A percentile compares a stretch with the other conserved stretches of the same genome.
phyloP scores from a whole-genome alignment of 75 land plant genomes.

The Selaginella tamariscina region DNA sequence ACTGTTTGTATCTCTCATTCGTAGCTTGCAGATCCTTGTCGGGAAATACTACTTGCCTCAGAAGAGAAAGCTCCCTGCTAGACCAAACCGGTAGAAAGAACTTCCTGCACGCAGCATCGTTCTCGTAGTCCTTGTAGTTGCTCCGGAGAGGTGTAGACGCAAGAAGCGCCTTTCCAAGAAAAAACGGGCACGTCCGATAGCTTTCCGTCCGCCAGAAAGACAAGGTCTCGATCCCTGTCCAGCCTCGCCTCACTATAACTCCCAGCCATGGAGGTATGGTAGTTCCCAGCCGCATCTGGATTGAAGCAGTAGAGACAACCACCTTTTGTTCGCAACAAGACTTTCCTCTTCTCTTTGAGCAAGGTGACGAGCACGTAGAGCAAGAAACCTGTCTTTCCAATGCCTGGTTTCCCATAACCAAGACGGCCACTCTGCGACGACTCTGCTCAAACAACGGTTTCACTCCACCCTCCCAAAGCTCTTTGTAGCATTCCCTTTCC shows the following conservation, averaged over 20 bases:
- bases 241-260: slow-evolving; percentile 1
- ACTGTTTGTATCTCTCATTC: slow-evolving; percentile 1
- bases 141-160: slow-evolving; percentile 2
- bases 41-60: slow-evolving; percentile 1
- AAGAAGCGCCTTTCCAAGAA: slow-evolving; percentile 3
- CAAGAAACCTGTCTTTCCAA: slow-evolving; percentile 1
- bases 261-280: background rate
- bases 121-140: slow-evolving; percentile 3
- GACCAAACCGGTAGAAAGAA: background rate
- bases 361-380: slow-evolving; percentile 1
- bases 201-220: slow-evolving; percentile 3
- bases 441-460: background rate
- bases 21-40: slow-evolving; percentile 1
- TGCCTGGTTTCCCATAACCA: slow-evolving; percentile 1
- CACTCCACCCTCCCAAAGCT: slow-evolving; percentile 4
- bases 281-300: slow-evolving; percentile 2
- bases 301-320: background rate
- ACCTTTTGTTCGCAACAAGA: slow-evolving; percentile 3
- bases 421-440: background rate
- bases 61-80: slow-evolving; percentile 1
- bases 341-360: slow-evolving; percentile 3
- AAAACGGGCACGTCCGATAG: slow-evolving; percentile 4
- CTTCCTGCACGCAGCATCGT: slow-evolving; percentile 4
- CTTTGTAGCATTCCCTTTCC: slow-evolving; percentile 3
- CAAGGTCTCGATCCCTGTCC: slow-evolving; percentile 4